A percentile compares a stretch with the other conserved stretches of the same genome.
Evolutionary conservation across 257 asterid genomes (phyloP).

Genomic region (Handroanthus guayacan): DNA sequence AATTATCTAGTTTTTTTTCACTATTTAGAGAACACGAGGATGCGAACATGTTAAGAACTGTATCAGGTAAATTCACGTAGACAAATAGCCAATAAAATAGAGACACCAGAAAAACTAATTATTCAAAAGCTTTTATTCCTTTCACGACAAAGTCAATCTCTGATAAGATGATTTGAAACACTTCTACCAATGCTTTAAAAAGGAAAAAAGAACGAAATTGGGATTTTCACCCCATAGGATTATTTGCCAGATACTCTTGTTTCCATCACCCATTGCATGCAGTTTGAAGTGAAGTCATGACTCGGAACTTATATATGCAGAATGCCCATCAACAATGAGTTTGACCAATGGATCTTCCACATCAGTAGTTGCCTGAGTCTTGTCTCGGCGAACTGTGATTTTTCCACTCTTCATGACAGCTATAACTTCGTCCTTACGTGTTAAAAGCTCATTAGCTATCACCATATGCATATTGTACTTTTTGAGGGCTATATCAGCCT

Average conservation of each 20-base stretch:
- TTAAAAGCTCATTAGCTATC: conserved; percentile 88
- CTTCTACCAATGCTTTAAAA: neutral
- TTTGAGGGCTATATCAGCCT: conserved; percentile 78
- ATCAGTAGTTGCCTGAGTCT: conserved; percentile 53
- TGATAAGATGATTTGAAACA: neutral
- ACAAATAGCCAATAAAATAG: neutral
- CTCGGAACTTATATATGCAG: conserved; percentile 50
- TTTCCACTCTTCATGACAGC: conserved; percentile 67
- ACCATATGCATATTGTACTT: conserved; percentile 88
- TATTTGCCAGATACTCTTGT: neutral
- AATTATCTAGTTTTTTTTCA: neutral
- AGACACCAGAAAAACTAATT: neutral
- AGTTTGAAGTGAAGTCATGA: conserved; percentile 22
- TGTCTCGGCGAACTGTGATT: conserved; percentile 63
- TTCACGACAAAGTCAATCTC: neutral
- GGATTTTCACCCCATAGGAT: neutral
- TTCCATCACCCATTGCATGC: no score
- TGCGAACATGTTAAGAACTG: neutral
- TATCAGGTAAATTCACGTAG: neutral
- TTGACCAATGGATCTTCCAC: conserved; percentile 77
- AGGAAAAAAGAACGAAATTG: neutral
- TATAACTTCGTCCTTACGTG: conserved; percentile 88
- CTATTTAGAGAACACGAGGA: neutral
- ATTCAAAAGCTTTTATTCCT: neutral
- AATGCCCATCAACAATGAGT: conserved; percentile 71